phyloP scores from a whole-genome alignment of 306 rosid species.

The Rosa multiflora region DNA sequence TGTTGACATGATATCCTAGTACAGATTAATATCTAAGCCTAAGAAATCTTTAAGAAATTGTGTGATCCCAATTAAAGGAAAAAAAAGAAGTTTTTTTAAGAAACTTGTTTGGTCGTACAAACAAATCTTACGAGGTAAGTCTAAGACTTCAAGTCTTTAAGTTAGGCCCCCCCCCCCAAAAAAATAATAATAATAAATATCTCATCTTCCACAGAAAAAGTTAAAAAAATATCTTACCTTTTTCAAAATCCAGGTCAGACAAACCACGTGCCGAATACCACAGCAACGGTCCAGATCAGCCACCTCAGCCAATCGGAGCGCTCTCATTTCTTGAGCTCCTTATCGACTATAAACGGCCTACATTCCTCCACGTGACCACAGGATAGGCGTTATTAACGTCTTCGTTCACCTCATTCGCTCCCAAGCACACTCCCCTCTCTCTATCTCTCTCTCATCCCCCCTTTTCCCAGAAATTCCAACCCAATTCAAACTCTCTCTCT shows the following conservation, averaged over 20 bases:
- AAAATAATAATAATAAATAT: background rate
- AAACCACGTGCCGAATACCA: slow-evolving; percentile 31
- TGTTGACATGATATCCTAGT: no score
- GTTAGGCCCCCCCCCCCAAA: background rate
- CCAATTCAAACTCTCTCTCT: no score
- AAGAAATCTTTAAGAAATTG: no score
- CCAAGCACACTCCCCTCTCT: background rate
- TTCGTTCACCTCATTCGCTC: slow-evolving; percentile 26
- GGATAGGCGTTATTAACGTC: slow-evolving; percentile 43
- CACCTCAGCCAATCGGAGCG: slow-evolving; percentile 34
- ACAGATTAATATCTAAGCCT: no score
- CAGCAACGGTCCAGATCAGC: slow-evolving; percentile 33
- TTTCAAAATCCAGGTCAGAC: slow-evolving; percentile 34
- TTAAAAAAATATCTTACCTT: background rate
- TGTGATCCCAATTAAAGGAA: no score
- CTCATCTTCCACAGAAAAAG: background rate
- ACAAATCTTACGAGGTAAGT: background rate
- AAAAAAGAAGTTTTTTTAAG: no score
- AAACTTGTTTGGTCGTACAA: no score
- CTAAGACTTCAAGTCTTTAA: no score
- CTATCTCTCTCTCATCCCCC: background rate
- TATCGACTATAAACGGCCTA: slow-evolving; percentile 55
- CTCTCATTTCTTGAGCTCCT: slow-evolving; percentile 14
- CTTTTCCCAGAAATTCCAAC: slow-evolving; percentile 4
- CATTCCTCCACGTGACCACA: slow-evolving; percentile 45